Evolutionary conservation across 768 basidiomycete genomes (phyloP), one percentile per base, ranked within the genome.

Genomic region (Lenzites betulinus): DNA sequence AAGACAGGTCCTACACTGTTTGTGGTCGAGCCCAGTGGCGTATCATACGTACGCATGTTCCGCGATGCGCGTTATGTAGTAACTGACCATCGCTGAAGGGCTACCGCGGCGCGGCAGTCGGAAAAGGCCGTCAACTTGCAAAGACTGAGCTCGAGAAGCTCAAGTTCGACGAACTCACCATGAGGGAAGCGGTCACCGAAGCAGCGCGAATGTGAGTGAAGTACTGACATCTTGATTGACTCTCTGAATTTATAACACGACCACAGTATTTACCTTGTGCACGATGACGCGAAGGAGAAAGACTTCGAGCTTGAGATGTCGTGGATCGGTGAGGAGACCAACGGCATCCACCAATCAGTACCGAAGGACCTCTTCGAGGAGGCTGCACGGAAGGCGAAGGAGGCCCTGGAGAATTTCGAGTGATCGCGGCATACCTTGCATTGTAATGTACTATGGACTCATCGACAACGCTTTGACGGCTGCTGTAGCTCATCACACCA

Each of bases 121-220:
- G 97, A 54, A 99, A 98, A 75, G 97, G 97, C n/a, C 88, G 92
- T 57, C 94, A 97, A 70, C 80, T 98, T 62, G 97, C 97, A 20
- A 98, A 98, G 82, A 98, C 96, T 8, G 97, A 98, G 74, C 76
- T 99, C 50, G 97, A 99, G 77, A 99, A 99, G 75, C 86, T 98
- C 63, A 89, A 95, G 64, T 79, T 96, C 36, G 77, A 88, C 7
- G 90, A 92, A 64, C 74, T 98, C 52, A 84, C 91, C 2, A 83
- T 83, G 56, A 82, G 88, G 61, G 88, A 99, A 71, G 97, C 95
- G 20, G 92, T 96, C 23, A 79, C 86, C 64, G 95, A 98, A 71
- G 94, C 95, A 15, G 96, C 97, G 6, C 82, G 95, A 75, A 98
- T 99, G 96, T 98, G 71, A 65, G 92, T 22, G 23, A 28, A 38